Percentiles rank a stretch among this genome's conserved stretches.
phyloP scores from a whole-genome alignment of 2,329 filamentous ascomycete species.

The Cryoendolithus antarcticus region DNA sequence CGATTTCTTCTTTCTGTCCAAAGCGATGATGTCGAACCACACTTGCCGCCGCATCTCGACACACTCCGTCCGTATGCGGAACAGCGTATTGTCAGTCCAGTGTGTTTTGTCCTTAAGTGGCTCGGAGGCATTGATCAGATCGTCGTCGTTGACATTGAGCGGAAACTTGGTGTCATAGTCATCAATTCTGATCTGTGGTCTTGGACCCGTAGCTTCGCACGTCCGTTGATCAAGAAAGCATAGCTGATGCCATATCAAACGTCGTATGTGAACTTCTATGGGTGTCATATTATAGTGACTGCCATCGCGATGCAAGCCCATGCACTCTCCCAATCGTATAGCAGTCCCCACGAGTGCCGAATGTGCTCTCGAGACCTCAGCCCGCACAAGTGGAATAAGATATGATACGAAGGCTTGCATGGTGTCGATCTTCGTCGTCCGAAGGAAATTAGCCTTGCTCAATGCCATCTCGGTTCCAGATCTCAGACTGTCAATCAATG shows the following conservation, averaged over 20 bases:
- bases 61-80: constrained; percentile 58
- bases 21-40: constrained; percentile 55
- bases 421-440: constrained; percentile 60
- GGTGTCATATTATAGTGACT: constrained; percentile 52
- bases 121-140: constrained; percentile 36
- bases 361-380: constrained; percentile 60
- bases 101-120: constrained; percentile 35
- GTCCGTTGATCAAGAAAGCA: constrained; percentile 66
- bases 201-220: constrained; percentile 61
- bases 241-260: constrained; percentile 65
- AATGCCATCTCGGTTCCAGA: constrained; percentile 56
- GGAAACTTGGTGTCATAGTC: constrained; percentile 66
- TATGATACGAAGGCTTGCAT: constrained; percentile 70
- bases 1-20: constrained; percentile 49
- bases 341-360: constrained; percentile 60
- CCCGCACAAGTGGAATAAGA: constrained; percentile 59
- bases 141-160: constrained; percentile 55
- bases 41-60: constrained; percentile 60
- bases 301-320: constrained; percentile 63
- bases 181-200: constrained; percentile 57
- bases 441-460: constrained; percentile 56
- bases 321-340: constrained; percentile 63
- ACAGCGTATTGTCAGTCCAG: constrained; percentile 58
- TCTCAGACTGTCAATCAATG: constrained; percentile 51
- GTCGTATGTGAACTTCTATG: constrained; percentile 58